Evolutionary conservation across 192 early-diverging fungal genomes (phyloP), one percentile per base, ranked within the genome.

Genomic region (Entomortierella chlamydospora): DNA sequence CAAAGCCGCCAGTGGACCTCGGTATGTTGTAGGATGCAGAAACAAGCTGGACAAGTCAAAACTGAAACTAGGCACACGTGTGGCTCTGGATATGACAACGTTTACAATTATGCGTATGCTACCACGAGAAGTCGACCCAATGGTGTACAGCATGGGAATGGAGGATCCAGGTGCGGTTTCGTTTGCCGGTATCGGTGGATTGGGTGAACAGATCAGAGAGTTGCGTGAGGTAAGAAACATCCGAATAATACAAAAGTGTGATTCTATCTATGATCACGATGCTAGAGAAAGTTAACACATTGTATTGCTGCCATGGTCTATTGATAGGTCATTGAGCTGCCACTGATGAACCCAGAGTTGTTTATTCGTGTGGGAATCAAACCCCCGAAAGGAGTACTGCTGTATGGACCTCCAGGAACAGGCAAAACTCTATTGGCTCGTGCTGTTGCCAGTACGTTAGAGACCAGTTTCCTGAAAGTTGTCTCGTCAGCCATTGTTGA

Each of bases 101-200:
- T 86, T 99, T 68, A 99, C 98, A 18, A 99, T 99, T 65, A 99
- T 99, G 98, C 92, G 98, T 41, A 92, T 96, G 73, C 88, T 99
- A 28, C 98, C 98, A 41, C 89, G 98, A 29, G 98, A 99, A 68
- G 97, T 99, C 0, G 98, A 99, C 81, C 98, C 98, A 41, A 89
- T 98, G 64, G 98, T 99, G 25, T 99, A 99, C 88, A 99, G 97
- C 87, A 99, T 99, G 98, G 94, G 93, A 22, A 93, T 91, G 50
- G 98, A 99, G 82, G 96, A 97, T 84, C 97, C 98, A 25, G 98
- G 97, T 54, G 85, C 92, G 64, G 85, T 98, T 57, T 90, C 93
- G 50, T 99, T 99, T 94, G 93, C 97, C 8, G 97, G 96, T 10
- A 96, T 99, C 64, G 98, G 98, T 60, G 98, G 98, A 20, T 81